Conservation (phyloP, 306 rosid genomes). For the Ormosia semicastrata region DNA sequence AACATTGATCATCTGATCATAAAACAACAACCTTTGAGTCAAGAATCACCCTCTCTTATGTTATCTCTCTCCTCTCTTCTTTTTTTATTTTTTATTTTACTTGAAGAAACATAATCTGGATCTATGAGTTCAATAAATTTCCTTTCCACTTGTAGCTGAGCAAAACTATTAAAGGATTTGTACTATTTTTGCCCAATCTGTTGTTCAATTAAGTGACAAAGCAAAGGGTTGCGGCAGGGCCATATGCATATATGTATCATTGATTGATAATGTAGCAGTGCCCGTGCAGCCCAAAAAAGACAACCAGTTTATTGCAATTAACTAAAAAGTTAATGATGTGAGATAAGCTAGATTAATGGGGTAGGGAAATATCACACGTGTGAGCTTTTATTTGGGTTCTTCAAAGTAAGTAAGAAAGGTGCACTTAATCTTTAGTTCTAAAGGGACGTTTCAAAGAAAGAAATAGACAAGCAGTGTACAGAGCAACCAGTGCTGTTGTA, state of each 20-base stretch:
- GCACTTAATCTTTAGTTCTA: conserved; percentile 44
- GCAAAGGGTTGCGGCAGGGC: conserved; percentile 20
- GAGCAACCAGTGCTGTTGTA: conserved; percentile 48
- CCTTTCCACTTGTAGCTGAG: conserved; percentile 30
- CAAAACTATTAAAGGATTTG: conserved; percentile 33
- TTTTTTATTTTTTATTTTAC: not conserved
- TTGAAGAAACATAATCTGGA: not conserved
- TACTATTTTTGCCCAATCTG: conserved; percentile 29
- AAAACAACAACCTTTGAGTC: not conserved
- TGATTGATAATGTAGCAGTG: conserved; percentile 22
- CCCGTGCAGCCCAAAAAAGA: conserved; percentile 17
- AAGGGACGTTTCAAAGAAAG: conserved; percentile 69
- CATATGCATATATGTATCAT: conserved; percentile 16
- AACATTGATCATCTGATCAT: not conserved
- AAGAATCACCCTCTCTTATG: not conserved
- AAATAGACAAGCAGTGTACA: conserved; percentile 60
- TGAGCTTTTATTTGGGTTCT: conserved; percentile 22
- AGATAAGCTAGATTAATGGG: conserved; percentile 8
- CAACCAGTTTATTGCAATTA: conserved; percentile 17
- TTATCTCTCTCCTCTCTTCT: not conserved
- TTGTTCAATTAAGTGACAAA: conserved; percentile 34
- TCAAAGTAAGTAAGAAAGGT: conserved; percentile 25
- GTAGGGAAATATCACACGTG: conserved; percentile 25
- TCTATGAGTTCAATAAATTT: conserved; percentile 24
- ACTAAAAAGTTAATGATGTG: not conserved